Conservation (phyloP, 352 stramenopile species). For the Halophytophthora polymorphica region DNA sequence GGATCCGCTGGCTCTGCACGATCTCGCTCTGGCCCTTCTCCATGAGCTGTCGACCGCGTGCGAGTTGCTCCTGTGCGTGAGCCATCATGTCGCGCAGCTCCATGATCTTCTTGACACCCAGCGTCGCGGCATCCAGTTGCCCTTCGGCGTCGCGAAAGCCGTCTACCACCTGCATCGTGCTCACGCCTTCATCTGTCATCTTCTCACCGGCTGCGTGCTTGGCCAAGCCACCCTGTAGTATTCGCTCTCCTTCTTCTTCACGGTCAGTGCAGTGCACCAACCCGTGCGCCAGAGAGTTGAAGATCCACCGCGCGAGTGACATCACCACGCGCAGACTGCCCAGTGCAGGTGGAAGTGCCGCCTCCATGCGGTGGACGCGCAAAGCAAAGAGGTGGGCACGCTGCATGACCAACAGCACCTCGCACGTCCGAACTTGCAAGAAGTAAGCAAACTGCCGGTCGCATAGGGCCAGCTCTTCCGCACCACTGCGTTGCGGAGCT, state of each 20-base stretch:
- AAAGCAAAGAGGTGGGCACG: slow-evolving; percentile 58
- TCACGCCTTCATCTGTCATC: slow-evolving; percentile 38
- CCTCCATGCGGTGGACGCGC: slow-evolving; percentile 36
- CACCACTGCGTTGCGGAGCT: slow-evolving; percentile 5
- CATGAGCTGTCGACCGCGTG: slow-evolving; percentile 24
- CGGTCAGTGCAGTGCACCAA: slow-evolving; percentile 55
- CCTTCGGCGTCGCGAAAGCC: slow-evolving; percentile 40
- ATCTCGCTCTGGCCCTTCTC: slow-evolving; percentile 44
- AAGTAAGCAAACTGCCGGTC: slow-evolving; percentile 83
- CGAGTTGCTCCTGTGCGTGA: slow-evolving; percentile 40
- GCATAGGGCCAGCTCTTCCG: slow-evolving; percentile 33
- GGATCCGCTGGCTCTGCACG: slow-evolving; percentile 33
- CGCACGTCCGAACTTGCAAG: slow-evolving; percentile 69
- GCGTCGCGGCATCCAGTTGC: slow-evolving; percentile 49
- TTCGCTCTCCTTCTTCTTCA: slow-evolving; percentile 62
- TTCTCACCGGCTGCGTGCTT: slow-evolving; percentile 50
- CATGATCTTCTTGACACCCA: slow-evolving; percentile 56
- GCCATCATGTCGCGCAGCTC: slow-evolving; percentile 51
- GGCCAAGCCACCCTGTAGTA: slow-evolving; percentile 61
- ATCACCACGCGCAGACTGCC: slow-evolving; percentile 53
- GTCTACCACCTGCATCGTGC: slow-evolving; percentile 37
- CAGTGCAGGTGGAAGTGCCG: slow-evolving; percentile 21
- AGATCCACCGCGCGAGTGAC: slow-evolving; percentile 59
- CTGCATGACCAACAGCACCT: slow-evolving; percentile 61
- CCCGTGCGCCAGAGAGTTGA: slow-evolving; percentile 63